Conservation (phyloP, 441 rosid species). For the Cnidoscolus chayamansa region DNA sequence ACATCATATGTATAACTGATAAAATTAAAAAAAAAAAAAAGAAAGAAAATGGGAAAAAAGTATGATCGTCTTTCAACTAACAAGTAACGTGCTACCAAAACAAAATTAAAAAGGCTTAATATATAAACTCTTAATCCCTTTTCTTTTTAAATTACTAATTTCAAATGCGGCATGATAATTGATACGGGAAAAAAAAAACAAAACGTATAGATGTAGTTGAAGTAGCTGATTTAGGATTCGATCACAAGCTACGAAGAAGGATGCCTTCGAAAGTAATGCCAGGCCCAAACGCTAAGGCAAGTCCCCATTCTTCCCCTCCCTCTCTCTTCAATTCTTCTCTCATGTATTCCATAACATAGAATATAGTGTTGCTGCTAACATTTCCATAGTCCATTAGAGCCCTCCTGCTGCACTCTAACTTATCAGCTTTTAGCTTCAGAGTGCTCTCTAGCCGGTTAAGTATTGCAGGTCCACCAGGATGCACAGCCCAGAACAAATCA, state of each 20-base stretch:
- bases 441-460: slow-evolving; percentile 62
- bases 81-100: no score
- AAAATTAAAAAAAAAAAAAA: no score
- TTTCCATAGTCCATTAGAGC: slow-evolving; percentile 83
- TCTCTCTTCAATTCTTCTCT: slow-evolving; percentile 57
- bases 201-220: background rate
- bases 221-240: slow-evolving; percentile 2
- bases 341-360: slow-evolving; percentile 82
- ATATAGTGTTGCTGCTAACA: slow-evolving; percentile 72
- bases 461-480: slow-evolving; percentile 91
- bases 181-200: background rate
- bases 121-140: background rate
- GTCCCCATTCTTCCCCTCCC: slow-evolving; percentile 70
- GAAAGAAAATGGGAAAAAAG: no score
- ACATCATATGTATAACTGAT: no score
- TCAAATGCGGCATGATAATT: background rate
- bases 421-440: slow-evolving; percentile 44
- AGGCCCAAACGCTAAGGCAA: slow-evolving; percentile 76
- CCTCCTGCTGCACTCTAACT: slow-evolving; percentile 71
- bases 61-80: no score
- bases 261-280: slow-evolving; percentile 87
- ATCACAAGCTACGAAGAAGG: slow-evolving; percentile 65
- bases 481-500: slow-evolving; percentile 85
- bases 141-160: no score
- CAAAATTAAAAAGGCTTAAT: no score